Evolutionary conservation across 768 basidiomycete genomes (phyloP).

Genomic region (Lepiota brunneoincarnata): DNA sequence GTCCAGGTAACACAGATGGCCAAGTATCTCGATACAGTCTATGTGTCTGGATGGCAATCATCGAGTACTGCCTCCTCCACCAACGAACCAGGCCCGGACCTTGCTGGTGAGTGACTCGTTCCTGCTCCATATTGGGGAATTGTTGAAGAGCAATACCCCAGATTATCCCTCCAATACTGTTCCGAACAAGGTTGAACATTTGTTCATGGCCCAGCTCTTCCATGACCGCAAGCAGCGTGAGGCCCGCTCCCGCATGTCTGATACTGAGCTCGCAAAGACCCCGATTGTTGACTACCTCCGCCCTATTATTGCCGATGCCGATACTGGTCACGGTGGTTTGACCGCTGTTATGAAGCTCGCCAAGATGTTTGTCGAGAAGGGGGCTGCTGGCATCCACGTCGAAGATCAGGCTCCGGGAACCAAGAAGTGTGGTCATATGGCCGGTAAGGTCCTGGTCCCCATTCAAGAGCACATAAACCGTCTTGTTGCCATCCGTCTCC

Average conservation of each 20-base stretch:
- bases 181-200: conserved; percentile 97
- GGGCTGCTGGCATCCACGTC: conserved; percentile 96
- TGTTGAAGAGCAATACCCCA: conserved; percentile 22
- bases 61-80: conserved; percentile 92
- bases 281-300: conserved; percentile 87
- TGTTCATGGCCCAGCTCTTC: conserved; percentile 98
- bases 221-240: conserved; percentile 97
- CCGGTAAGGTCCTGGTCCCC: conserved; percentile 94
- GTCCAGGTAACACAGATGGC: conserved; percentile 99
- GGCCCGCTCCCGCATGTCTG: conserved; percentile 65
- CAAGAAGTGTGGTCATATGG: conserved; percentile 96
- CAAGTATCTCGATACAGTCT: conserved; percentile 96
- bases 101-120: conserved; percentile 66
- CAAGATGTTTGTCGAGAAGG: conserved; percentile 98
- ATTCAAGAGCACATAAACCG: conserved; percentile 98
- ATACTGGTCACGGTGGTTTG: conserved; percentile 96
- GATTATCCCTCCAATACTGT: conserved; percentile 99
- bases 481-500: conserved; percentile 93
- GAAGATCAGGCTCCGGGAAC: conserved; percentile 98
- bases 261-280: conserved; percentile 66
- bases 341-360: conserved; percentile 99
- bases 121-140: background rate
- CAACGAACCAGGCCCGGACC: conserved; percentile 97
- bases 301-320: conserved; percentile 94
- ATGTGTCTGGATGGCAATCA: conserved; percentile 96